These are phyloP conservation scores for Stemphylium vesicarium DNA, from an alignment of 2,329 filamentous ascomycete species.

Conservation along the genomic window DNA sequence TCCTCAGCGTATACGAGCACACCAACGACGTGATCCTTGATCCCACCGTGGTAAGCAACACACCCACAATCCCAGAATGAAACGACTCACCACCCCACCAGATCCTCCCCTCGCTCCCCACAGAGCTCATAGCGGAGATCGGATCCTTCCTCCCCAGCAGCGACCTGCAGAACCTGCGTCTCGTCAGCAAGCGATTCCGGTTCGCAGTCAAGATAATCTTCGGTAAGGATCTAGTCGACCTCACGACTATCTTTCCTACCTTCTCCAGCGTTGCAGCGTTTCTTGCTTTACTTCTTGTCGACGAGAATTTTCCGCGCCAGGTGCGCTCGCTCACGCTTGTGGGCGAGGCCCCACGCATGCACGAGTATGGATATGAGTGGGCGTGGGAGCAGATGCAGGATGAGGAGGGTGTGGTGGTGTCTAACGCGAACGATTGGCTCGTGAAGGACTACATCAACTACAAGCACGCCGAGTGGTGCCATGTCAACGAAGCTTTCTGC, in stretches of 20 bases:
- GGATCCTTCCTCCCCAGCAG: not conserved
- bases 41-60: not conserved
- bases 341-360: slow-evolving; percentile 10
- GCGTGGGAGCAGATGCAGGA: slow-evolving; percentile 24
- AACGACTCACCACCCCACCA: not conserved
- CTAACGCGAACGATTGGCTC: slow-evolving; percentile 3
- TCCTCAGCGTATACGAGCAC: not conserved
- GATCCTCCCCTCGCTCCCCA: not conserved
- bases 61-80: not conserved
- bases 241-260: slow-evolving; percentile 2
- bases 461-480: slow-evolving; percentile 8
- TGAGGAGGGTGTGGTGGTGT: not conserved
- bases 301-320: not conserved
- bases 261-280: slow-evolving; percentile 7
- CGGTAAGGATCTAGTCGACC: slow-evolving; percentile 1
- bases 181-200: not conserved
- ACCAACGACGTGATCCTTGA: not conserved
- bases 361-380: slow-evolving; percentile 20
- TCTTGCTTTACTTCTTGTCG: not conserved
- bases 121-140: slow-evolving; percentile 2
- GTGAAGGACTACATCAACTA: slow-evolving; percentile 12
- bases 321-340: slow-evolving; percentile 15
- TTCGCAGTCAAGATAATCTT: not conserved
- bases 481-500: slow-evolving; percentile 11
- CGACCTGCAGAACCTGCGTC: not conserved